Percentiles rank a stretch among this genome's conserved stretches.
Conservation (phyloP, 1,284 basidiomycete species). For the Stygiomarasmius scandens region DNA sequence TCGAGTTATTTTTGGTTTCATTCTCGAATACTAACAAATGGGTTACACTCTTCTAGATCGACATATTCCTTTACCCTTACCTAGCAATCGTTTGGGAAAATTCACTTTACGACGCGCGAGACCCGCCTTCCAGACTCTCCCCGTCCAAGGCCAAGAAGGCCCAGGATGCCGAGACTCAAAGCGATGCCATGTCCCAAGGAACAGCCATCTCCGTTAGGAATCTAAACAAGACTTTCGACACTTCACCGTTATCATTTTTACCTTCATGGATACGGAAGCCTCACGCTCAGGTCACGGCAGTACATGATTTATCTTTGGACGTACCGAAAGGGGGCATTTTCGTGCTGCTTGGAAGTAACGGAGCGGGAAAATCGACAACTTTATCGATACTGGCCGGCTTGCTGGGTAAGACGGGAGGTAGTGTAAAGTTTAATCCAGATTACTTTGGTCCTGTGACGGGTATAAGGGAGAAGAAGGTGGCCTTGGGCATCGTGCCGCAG, state of each 20-base stretch:
- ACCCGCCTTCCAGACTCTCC: constrained; percentile 29
- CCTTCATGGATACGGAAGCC: background rate
- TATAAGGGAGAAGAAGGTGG: constrained; percentile 40
- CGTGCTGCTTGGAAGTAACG: constrained; percentile 75
- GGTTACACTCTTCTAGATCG: constrained; percentile 44
- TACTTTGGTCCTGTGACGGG: constrained; percentile 14
- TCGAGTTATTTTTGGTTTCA: background rate
- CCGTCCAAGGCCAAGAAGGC: background rate
- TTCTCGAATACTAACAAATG: background rate
- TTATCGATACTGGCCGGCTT: constrained; percentile 70
- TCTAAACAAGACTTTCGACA: constrained; percentile 59
- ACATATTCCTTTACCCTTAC: constrained; percentile 72
- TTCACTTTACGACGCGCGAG: constrained; percentile 60
- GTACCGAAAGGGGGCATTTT: constrained; percentile 74
- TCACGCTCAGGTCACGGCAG: constrained; percentile 49
- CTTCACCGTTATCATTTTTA: constrained; percentile 37
- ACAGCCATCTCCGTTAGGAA: constrained; percentile 63
- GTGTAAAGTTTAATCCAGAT: constrained; percentile 56
- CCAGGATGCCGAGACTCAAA: background rate
- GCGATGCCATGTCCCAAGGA: constrained; percentile 35
- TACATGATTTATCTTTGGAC: constrained; percentile 64
- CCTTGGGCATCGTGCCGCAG: constrained; percentile 78
- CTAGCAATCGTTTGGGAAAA: constrained; percentile 63
- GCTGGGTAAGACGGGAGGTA: constrained; percentile 58
- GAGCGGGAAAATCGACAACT: constrained; percentile 81